Percentiles rank a stretch among this genome's conserved stretches.
Evolutionary conservation across 306 rosid genomes (phyloP).

Genomic region (Trifolium repens): DNA sequence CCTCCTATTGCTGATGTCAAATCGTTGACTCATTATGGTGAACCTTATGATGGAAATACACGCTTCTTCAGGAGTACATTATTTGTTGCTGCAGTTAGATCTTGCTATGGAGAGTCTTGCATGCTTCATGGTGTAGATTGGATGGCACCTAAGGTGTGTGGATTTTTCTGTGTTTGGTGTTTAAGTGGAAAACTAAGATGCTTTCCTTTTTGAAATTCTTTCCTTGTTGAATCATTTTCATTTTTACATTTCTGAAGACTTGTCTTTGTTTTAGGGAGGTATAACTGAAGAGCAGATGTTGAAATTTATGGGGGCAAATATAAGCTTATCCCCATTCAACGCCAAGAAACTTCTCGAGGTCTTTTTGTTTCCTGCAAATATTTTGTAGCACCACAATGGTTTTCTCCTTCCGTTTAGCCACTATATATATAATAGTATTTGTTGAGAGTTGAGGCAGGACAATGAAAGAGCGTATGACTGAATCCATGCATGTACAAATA

Average conservation of each 20-base stretch:
- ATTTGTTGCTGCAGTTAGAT: conserved; percentile 93
- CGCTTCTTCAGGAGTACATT: conserved; percentile 95
- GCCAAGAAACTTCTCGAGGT: conserved; percentile 94
- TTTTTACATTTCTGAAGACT: background rate
- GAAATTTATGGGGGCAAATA: conserved; percentile 92
- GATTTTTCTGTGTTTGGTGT: conserved; percentile 16
- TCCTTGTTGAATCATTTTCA: conserved; percentile 36
- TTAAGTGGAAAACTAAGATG: conserved; percentile 21
- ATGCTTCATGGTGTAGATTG: conserved; percentile 95
- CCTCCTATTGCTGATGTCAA: conserved; percentile 85
- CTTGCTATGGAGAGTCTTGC: conserved; percentile 90
- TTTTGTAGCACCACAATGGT: conserved; percentile 28
- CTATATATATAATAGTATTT: conserved; percentile 20
- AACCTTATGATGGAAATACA: conserved; percentile 95
- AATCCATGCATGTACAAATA: background rate
- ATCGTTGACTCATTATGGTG: conserved; percentile 94
- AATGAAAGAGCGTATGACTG: background rate
- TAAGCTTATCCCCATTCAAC: conserved; percentile 63
- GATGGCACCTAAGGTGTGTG: conserved; percentile 94
- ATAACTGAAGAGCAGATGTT: conserved; percentile 96
- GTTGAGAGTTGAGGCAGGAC: background rate
- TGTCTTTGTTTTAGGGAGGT: conserved; percentile 70
- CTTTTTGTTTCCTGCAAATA: conserved; percentile 35
- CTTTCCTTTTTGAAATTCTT: conserved; percentile 30
- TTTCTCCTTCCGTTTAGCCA: conserved; percentile 33